Evolutionary conservation across 805 yeast genomes (phyloP), one percentile per base, ranked within the genome.

Genomic region (Pichia manshurica): DNA sequence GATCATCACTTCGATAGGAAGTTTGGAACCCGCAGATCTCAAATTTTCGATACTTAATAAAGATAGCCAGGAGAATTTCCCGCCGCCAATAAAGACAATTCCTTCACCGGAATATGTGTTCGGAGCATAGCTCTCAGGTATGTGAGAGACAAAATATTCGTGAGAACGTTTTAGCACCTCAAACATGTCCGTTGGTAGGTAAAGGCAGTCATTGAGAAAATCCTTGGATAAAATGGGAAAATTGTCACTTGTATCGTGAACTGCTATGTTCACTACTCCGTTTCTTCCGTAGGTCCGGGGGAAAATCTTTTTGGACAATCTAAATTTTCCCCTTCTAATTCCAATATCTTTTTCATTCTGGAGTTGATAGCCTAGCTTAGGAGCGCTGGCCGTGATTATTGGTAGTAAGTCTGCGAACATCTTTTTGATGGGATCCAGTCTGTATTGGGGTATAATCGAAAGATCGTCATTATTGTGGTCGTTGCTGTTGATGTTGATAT

Each of bases 11-110:
- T 75, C 78, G 4, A 74, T 59, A 0, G 82, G 82, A 36, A 75
- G 57, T 33, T 61, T 55, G 13, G 75, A 70, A 2, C 81, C 81
- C 7, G 68, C 56, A 3, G 68, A 62, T 39, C 82, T 59, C 34
- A 77, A 56, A 33, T 72, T 67, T 51, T 71, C 72, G 38, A 84
- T 66, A 9, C 83, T 73, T 5, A 81, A 59, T 23, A 81, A 63
- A 1, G 84, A 70, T 23, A 84, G 63, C 77, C 86, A 77, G 42
- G 85, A 81, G 56, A 77, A 84, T 49, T 72, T 72, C 3, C 87
- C 87, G 42, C 91, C 91, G n/a, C 87, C 91, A 40, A 84, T 81
- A 48, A 78, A 77, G 0, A 84, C 82, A 23, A 82, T 78, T 7
- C 90, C 91, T 48, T 74, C 68, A 1, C 82, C 80, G 6, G 48